Evolutionary conservation across 306 rosid genomes (phyloP).

Genomic region (Erythrophleum fordii): DNA sequence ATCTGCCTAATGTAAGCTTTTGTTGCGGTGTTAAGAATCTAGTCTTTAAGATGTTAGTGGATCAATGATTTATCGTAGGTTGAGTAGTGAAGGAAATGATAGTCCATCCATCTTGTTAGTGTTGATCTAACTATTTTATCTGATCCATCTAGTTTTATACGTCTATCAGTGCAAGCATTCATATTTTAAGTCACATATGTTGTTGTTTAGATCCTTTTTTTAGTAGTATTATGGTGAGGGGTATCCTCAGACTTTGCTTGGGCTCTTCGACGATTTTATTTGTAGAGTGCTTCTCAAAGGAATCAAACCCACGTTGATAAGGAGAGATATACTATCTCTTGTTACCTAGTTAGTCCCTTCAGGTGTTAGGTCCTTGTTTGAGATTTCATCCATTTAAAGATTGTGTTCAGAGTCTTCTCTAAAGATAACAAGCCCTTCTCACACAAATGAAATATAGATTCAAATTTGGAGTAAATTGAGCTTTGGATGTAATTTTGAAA

Average conservation of each 20-base stretch:
- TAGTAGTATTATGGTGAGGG: no score
- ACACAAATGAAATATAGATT: background rate
- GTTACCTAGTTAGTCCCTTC: no score
- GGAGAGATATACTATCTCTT: no score
- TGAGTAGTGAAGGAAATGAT: constrained; percentile 6
- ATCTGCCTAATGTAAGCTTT: background rate
- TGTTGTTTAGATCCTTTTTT: background rate
- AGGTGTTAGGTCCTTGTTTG: no score
- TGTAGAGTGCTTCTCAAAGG: no score
- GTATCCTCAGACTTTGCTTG: no score
- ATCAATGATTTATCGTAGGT: background rate
- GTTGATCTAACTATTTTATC: background rate
- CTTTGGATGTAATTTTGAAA: no score
- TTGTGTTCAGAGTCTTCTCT: no score
- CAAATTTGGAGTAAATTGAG: background rate
- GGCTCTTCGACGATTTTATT: no score
- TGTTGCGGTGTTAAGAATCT: background rate
- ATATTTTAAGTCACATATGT: constrained; percentile 1
- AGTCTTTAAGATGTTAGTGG: background rate
- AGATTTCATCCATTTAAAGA: no score
- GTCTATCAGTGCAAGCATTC: background rate
- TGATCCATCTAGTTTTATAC: background rate
- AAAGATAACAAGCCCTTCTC: background rate
- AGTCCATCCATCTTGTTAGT: constrained; percentile 14
- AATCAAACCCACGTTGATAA: no score